Base-by-base conservation (phyloP, 2,329 filamentous ascomycete genomes). In the Calonectria henricotiae region DNA sequence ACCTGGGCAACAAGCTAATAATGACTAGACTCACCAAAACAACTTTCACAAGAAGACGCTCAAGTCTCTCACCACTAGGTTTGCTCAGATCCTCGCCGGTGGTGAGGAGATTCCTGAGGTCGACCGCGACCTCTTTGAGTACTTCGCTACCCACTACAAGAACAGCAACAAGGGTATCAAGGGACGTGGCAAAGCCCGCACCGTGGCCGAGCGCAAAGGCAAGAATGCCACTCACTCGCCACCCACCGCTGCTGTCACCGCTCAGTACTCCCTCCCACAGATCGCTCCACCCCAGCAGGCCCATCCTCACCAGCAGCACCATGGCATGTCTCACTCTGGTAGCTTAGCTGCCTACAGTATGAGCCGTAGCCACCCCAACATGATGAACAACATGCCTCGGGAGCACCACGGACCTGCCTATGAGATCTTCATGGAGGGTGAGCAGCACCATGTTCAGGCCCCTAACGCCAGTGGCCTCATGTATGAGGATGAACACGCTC, bases 161-260 rank as follows among this genome's bases (percentile, higher is more conserved):
- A 97, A 98, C 84, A 95, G 93, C 84, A 98, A 98, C 88, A 98
- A 98, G 82, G 96, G 96, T 1, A 98, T 98, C 86, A 98, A 98
- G 83, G 96, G 96, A 12, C 91, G 96, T 54, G 96, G 96, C 49
- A 96, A 96, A 80, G 93, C 95, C 76, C 88, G 94, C 67, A 91
- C 90, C 68, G 92, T 95, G 65, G 78, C 79, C 9, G 78, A 77
- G 23, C 74, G 78, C 30, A 81, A 81, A 69, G 71, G 71, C 25
- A 82, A 80, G 75, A 73, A 66, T 11, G 73, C 73, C 43, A 66
- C 74, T 23, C 70, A 76, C 43, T 77, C 79, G 12, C 78, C 75
- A 44, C 76, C 71, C 7, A 65, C 66, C 27, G 62, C 67, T 43
- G 27, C 74, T 9, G 65, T 69, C 9, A 65, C 71, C 6, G 65